Evolutionary conservation across 179 eudicot species (phyloP), one percentile per base, ranked within the genome.

Genomic region (Patellifolia procumbens): DNA sequence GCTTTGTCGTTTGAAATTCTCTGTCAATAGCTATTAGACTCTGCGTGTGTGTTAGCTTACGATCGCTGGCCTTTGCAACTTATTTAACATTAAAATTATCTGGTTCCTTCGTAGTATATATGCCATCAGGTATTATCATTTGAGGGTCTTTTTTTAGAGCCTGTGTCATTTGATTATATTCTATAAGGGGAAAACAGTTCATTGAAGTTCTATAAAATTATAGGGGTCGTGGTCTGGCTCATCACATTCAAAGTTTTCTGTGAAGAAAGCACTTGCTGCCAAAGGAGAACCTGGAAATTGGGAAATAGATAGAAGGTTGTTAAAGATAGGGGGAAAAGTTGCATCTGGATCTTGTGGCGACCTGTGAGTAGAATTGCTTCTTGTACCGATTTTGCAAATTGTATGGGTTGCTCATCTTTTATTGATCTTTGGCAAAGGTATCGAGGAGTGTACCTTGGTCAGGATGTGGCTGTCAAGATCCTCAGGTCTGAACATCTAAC

Each of bases 311-410:
- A 82, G 90, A 83, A 88, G 87, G 74, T 74, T 86, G 72, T 75
- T 94, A 84, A 88, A 89, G 85, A 85, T 89, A 51, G 94, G 90
- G 63, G 98, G 90, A 52, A 94, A 77, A 84, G 83, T 91, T 81
- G 98, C 97, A 74, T 88, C 92, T 76, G 98, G 98, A 71, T 91
- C 98, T 65, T 94, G 98, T 83, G 98, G 97, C 60, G 91, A 94
- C 80, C 80, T 94, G 98, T 94, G 77, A 87, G 98, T 89, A 73
- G 34, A 74, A 67, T 39, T 79, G 56, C 56, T 65, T 64, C 71
- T 24, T 59, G 7, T 46, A 59, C 24, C 58, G 9, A 19, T 63
- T 42, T 49, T 3, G 62, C 22, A 58, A 17, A 20, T 42, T 51
- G 5, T 45, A 72, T 76, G 12, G 66, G 42, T 42, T 58, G 20